A percentile compares a stretch with the other conserved stretches of the same genome.
These are phyloP conservation scores for Selaginella moellendorffii DNA, from an alignment of 75 land plant species.

Conservation along the genomic window DNA sequence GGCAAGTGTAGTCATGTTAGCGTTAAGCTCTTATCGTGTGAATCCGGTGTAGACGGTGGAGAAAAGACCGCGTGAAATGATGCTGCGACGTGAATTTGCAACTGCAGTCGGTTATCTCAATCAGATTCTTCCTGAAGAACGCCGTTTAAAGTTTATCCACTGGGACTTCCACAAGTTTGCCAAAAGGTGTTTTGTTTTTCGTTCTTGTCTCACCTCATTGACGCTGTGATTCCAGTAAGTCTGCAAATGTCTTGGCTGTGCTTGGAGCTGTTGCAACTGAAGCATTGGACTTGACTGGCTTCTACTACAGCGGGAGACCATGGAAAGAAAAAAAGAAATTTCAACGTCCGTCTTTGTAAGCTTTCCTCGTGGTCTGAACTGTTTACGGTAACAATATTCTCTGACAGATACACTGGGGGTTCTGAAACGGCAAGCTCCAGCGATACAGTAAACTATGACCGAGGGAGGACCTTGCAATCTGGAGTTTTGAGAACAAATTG, in stretches of 20 bases:
- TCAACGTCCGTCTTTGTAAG: conserved; percentile 18
- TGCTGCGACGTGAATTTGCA: conserved; percentile 87
- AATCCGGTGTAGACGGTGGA: conserved; percentile 97
- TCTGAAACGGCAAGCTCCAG: background rate
- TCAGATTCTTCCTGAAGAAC: conserved; percentile 71
- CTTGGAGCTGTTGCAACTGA: conserved; percentile 80
- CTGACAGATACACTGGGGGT: no score
- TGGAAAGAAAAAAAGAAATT: background rate
- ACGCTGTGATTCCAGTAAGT: conserved; percentile 40
- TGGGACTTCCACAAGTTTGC: conserved; percentile 99
- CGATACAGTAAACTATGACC: background rate
- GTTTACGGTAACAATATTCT: no score
- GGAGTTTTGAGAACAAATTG: conserved; percentile 81
- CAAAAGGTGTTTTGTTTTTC: conserved; percentile 49
- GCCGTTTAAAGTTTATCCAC: conserved; percentile 77
- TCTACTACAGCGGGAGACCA: conserved; percentile 82
- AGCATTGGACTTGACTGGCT: conserved; percentile 91
- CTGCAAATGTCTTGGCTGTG: conserved; percentile 96
- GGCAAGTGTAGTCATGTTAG: conserved; percentile 33
- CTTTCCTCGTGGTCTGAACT: no score
- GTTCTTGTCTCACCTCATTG: conserved; percentile 1
- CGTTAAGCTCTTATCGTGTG: no score
- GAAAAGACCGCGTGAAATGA: conserved; percentile 98
- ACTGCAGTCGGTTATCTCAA: conserved; percentile 92
- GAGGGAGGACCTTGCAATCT: background rate